These are phyloP conservation scores for Trametes polyzona DNA, from an alignment of 1,284 basidiomycete genomes.

Conservation along the genomic window DNA sequence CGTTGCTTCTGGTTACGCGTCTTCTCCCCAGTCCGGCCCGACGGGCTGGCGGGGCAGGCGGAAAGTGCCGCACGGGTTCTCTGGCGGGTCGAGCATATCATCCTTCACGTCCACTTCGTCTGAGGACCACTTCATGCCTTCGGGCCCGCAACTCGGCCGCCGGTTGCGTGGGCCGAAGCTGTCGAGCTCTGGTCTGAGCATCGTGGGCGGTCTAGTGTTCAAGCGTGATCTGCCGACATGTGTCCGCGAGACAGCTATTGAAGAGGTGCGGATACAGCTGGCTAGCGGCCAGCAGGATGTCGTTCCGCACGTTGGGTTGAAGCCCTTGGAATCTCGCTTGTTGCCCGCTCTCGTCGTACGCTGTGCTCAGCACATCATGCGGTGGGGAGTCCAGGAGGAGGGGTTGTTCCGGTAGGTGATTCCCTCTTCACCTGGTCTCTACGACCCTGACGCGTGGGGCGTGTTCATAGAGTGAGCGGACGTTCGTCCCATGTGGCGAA, in stretches of 20 bases:
- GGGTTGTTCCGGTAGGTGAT: slow-evolving; percentile 74
- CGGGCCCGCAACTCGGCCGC: slow-evolving; percentile 58
- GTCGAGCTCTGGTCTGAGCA: slow-evolving; percentile 36
- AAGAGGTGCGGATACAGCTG: slow-evolving; percentile 34
- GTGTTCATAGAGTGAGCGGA: slow-evolving; percentile 65
- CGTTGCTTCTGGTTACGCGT: slow-evolving; percentile 38
- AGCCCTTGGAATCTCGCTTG: slow-evolving; percentile 53
- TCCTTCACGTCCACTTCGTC: slow-evolving; percentile 50
- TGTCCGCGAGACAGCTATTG: slow-evolving; percentile 64
- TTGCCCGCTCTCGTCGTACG: slow-evolving; percentile 77
- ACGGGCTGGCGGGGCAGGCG: slow-evolving; percentile 43
- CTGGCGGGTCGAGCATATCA: slow-evolving; percentile 61
- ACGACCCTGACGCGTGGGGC: background rate
- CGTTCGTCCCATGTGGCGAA: slow-evolving; percentile 75
- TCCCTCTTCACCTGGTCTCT: background rate
- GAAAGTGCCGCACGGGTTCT: slow-evolving; percentile 61
- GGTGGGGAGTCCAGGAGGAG: slow-evolving; percentile 84
- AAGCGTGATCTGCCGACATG: slow-evolving; percentile 58
- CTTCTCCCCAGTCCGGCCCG: slow-evolving; percentile 42
- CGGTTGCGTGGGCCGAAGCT: slow-evolving; percentile 57
- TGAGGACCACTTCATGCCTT: slow-evolving; percentile 47
- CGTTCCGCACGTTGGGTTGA: slow-evolving; percentile 21
- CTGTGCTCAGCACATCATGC: slow-evolving; percentile 78
- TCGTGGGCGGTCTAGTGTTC: slow-evolving; percentile 63
- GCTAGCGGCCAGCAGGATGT: slow-evolving; percentile 26